Base-by-base conservation (phyloP, 2,329 filamentous ascomycete genomes). In the Mollisiaceae sp. region DNA sequence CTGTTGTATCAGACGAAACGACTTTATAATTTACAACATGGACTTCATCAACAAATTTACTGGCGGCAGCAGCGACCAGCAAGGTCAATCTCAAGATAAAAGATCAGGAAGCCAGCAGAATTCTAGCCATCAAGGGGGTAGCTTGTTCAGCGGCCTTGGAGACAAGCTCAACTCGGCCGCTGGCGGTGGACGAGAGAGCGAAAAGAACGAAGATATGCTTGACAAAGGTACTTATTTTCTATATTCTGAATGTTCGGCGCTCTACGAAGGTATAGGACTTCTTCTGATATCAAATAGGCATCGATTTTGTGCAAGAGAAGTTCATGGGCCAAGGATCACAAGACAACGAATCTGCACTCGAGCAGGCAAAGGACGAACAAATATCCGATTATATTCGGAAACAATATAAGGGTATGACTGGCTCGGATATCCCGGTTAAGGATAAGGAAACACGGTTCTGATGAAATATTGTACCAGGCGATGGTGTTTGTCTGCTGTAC, bases 301-400 rank as follows among this genome's bases (percentile, higher is more conserved):
- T 94, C 81, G 92, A 95, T 78, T 87, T 85, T 69, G 85, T 93
- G 27, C 92, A 96, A 79, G 87, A 95, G 78, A 87, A 91, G 69
- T 79, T 93, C 76, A 75, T 95, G 18, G 87, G 88, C 43, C 81
- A 87, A 70, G 92, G 92, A 20, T 75, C 85, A 56, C 92, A 95
- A 80, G 81, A 85, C 79, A 91, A 92, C 76, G 90, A 90, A 78
- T 82, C 78, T 59, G 92, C 92, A 5, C 75, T 88, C 22, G 92
- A 96, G 80, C 92, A 96, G 79, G 90, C 89, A 72, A 94, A 94
- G 81, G 92, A 95, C 76, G 89, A 92, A 78, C 82, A 90, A 76
- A 91, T 94, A 72, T 88, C 86, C 35, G 89, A 93, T 76, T 89
- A 85, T 77, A 87, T 94, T 71, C 86, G 91, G 43, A 78, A 78